These are phyloP conservation scores for Dictyostelium discoideum DNA, from an alignment of 78 protist species.

Conservation along the genomic window DNA sequence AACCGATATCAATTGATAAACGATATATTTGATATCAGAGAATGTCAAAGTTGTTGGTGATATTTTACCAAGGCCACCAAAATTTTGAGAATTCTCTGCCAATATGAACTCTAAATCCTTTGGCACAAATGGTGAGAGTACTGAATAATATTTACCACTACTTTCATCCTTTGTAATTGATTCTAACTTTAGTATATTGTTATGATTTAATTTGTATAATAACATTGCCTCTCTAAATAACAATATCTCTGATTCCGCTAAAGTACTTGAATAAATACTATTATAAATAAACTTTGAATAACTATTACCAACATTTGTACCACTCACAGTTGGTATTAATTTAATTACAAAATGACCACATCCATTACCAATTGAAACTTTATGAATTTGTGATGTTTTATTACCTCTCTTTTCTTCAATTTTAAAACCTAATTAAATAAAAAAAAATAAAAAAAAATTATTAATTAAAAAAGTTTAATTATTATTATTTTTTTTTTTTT, in stretches of 20 bases:
- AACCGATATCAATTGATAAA: constrained; percentile 27
- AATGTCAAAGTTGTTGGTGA: not conserved
- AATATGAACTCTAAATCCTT: constrained; percentile 45
- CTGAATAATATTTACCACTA: constrained; percentile 15
- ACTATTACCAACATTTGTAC: not conserved
- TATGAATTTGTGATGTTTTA: constrained; percentile 1
- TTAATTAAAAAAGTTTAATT: not conserved
- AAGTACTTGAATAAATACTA: not conserved
- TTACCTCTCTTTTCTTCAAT: constrained; percentile 36
- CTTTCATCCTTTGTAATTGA: constrained; percentile 53
- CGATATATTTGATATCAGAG: not conserved
- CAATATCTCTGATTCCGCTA: not conserved
- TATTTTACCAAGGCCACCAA: not conserved
- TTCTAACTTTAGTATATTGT: not conserved
- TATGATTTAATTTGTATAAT: constrained; percentile 18
- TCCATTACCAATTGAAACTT: not conserved
- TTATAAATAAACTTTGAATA: not conserved
- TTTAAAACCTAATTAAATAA: not conserved
- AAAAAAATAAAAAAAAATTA: not conserved
- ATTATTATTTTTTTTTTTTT: no score
- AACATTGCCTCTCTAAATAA: constrained; percentile 65
- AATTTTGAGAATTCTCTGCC: not conserved
- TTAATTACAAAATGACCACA: constrained; percentile 6
- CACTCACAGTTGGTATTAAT: not conserved
- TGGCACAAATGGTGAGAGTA: constrained; percentile 43